These are phyloP conservation scores for Berkeleyomyces rouxiae DNA, from an alignment of 2,329 filamentous ascomycete species.

Conservation along the genomic window DNA sequence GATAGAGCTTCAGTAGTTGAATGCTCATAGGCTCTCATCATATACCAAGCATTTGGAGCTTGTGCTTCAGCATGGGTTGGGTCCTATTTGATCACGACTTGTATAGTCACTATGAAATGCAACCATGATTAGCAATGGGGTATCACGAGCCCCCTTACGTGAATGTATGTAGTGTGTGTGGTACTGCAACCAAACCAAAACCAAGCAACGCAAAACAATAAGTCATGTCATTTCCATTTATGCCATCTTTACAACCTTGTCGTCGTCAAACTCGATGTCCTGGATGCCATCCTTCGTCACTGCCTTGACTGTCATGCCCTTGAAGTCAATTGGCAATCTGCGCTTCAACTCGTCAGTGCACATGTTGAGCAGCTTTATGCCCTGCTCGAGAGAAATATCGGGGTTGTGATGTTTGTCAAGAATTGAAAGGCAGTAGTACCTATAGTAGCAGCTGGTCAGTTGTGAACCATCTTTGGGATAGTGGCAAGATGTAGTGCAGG, in stretches of 20 bases:
- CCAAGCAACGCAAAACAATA: conserved; percentile 6
- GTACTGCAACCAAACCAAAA: conserved; percentile 1
- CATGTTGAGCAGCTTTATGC: conserved; percentile 81
- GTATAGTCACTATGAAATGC: neutral
- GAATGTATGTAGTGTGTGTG: neutral
- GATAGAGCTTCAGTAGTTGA: too few relatives aligned
- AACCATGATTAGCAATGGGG: neutral
- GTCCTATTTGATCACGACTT: too few relatives aligned
- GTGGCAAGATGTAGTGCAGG: neutral
- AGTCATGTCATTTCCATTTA: conserved; percentile 22
- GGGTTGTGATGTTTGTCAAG: conserved; percentile 98
- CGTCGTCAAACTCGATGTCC: conserved; percentile 73
- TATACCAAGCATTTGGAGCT: too few relatives aligned
- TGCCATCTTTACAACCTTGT: conserved; percentile 49
- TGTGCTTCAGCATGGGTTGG: too few relatives aligned
- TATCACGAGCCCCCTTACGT: neutral
- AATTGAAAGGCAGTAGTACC: conserved; percentile 94
- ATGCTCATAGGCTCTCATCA: too few relatives aligned
- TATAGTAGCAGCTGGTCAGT: conserved; percentile 20
- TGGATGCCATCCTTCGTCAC: conserved; percentile 86
- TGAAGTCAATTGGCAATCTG: conserved; percentile 95
- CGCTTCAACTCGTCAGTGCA: conserved; percentile 96
- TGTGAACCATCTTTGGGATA: neutral
- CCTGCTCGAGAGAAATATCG: conserved; percentile 75
- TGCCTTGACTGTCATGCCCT: conserved; percentile 87